Evolutionary conservation across 352 stramenopile genomes (phyloP).

Genomic region (Globisporangium polare): DNA sequence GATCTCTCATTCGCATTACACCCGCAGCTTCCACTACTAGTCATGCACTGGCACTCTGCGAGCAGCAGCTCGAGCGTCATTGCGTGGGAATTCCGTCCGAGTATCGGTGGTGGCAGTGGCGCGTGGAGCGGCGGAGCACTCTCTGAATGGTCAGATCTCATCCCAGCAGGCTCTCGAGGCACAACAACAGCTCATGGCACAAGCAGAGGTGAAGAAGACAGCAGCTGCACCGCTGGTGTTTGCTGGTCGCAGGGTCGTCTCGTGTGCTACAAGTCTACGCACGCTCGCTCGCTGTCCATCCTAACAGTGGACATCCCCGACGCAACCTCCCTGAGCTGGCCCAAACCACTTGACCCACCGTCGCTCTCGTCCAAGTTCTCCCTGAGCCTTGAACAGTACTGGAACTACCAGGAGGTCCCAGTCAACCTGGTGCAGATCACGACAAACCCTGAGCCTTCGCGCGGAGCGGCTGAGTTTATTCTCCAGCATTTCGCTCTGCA

Average conservation of each 20-base stretch:
- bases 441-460: conserved; percentile 13
- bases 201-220: conserved; percentile 8
- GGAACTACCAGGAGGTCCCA: conserved; percentile 50
- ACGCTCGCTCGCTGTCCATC: conserved; percentile 10
- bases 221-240: conserved; percentile 5
- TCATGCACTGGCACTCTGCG: conserved; percentile 39
- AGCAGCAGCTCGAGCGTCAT: conserved; percentile 12
- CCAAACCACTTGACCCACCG: neutral
- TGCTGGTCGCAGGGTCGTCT: conserved; percentile 9
- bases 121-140: conserved; percentile 23
- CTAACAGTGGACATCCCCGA: conserved; percentile 4
- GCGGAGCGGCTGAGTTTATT: conserved; percentile 22
- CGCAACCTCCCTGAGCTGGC: neutral
- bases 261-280: conserved; percentile 13
- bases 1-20: conserved; percentile 44
- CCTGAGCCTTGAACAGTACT: conserved; percentile 65
- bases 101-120: conserved; percentile 20
- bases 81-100: conserved; percentile 19
- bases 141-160: conserved; percentile 19
- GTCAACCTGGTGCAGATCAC: conserved; percentile 42
- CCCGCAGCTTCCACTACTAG: conserved; percentile 31
- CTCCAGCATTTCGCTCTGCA: conserved; percentile 53
- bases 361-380: conserved; percentile 25
- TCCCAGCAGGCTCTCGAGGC: neutral
- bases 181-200: neutral